Evolutionary conservation across 345 rosid genomes (phyloP).

Genomic region (Noccaea bulbosa): DNA sequence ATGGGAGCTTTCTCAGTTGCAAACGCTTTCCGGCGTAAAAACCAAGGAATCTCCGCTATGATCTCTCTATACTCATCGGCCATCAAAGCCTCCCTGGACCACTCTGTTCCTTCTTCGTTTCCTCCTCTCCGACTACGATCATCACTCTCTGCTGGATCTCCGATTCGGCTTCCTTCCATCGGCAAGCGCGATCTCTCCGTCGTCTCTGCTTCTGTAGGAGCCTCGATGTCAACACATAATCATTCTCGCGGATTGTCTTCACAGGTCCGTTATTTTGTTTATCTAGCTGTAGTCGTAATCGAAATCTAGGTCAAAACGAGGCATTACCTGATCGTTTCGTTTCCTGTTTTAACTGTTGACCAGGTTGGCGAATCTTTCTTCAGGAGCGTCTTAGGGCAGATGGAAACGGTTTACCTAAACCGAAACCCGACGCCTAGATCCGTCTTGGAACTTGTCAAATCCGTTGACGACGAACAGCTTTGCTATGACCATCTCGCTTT

Average conservation of each 20-base stretch:
- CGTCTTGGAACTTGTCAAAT: conserved; percentile 66
- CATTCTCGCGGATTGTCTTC: conserved; percentile 33
- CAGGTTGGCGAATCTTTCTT: conserved; percentile 69
- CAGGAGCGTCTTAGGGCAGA: conserved; percentile 65
- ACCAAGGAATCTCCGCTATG: conserved; percentile 27
- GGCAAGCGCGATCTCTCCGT: conserved; percentile 35
- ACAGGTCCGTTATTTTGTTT: conserved; percentile 44
- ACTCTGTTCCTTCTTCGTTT: conserved; percentile 18
- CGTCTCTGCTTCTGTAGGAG: conserved; percentile 40
- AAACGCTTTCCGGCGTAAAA: background rate
- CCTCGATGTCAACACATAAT: conserved; percentile 36
- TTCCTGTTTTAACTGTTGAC: too few relatives aligned
- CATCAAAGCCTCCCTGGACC: conserved; percentile 27
- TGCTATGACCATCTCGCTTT: conserved; percentile 94
- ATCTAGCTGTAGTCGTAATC: background rate
- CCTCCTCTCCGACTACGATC: conserved; percentile 18
- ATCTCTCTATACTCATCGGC: conserved; percentile 29
- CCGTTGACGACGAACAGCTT: conserved; percentile 56
- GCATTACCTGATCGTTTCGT: background rate
- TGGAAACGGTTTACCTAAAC: conserved; percentile 72
- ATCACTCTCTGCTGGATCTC: conserved; percentile 11
- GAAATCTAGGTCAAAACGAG: too few relatives aligned
- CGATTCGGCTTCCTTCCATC: background rate
- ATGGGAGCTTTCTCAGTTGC: background rate
- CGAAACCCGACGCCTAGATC: conserved; percentile 90